phyloP scores from a whole-genome alignment of 768 basidiomycete genomes.

The Mycena crocata region DNA sequence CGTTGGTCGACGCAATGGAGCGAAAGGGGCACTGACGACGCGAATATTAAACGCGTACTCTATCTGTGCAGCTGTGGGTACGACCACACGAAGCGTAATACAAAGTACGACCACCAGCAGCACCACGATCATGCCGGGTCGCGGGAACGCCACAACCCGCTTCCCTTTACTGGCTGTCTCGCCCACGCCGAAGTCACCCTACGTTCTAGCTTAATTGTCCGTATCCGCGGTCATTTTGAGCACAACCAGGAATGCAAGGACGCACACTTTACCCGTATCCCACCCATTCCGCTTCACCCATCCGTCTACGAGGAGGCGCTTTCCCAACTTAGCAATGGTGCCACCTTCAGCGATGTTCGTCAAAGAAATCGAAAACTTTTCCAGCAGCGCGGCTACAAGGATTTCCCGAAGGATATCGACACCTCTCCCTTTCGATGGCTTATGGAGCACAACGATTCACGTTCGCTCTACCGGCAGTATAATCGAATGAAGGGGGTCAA shows the following conservation, averaged over 20 bases:
- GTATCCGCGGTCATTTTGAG: slow-evolving; percentile 2
- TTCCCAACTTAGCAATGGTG: neutral
- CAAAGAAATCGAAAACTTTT: slow-evolving; percentile 3
- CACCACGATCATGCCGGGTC: neutral
- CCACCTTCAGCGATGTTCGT: neutral
- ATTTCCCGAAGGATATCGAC: neutral
- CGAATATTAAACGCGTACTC: no score
- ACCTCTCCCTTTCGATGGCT: neutral
- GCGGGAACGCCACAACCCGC: neutral
- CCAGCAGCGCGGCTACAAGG: neutral
- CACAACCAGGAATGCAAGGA: neutral
- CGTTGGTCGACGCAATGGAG: no score
- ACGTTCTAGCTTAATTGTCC: neutral
- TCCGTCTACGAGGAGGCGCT: neutral
- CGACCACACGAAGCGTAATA: no score
- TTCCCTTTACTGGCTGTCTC: neutral
- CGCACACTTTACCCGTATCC: neutral
- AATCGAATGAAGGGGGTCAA: slow-evolving; percentile 29
- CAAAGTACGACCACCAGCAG: no score
- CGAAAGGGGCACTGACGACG: no score
- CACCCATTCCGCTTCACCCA: slow-evolving; percentile 2
- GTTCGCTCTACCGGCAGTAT: slow-evolving; percentile 36
- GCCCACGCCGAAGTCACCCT: neutral
- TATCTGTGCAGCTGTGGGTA: no score
- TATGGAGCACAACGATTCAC: slow-evolving; percentile 21